phyloP scores from a whole-genome alignment of 2,329 filamentous ascomycete genomes.

The Onygenales sp. region DNA sequence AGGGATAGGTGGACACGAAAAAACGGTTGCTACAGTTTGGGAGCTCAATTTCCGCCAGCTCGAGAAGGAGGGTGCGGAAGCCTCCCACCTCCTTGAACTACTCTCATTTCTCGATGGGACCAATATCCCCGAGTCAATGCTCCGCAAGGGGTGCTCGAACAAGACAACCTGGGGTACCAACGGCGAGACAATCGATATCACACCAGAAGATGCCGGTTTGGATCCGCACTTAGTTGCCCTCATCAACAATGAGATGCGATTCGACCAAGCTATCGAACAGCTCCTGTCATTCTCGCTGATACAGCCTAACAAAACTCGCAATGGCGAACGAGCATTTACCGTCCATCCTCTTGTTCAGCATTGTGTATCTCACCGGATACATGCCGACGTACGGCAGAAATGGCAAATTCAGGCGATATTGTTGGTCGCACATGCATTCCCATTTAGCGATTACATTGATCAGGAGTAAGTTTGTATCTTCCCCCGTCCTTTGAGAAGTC shows the following conservation, averaged over 20 bases:
- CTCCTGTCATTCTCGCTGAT: slow-evolving; percentile 12
- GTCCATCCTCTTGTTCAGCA: slow-evolving; percentile 12
- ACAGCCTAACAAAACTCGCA: slow-evolving; percentile 3
- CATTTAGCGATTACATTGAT: neutral
- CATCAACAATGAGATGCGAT: slow-evolving; percentile 9
- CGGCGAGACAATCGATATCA: slow-evolving; percentile 7
- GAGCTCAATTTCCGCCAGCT: slow-evolving; percentile 11
- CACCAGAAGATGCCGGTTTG: slow-evolving; percentile 8
- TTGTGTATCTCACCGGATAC: slow-evolving; percentile 6
- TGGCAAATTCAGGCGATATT: slow-evolving; percentile 8
- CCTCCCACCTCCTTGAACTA: slow-evolving; percentile 8
- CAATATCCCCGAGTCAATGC: slow-evolving; percentile 8
- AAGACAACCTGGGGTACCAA: slow-evolving; percentile 9
- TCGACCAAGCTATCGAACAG: slow-evolving; percentile 10
- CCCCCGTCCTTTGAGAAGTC: neutral
- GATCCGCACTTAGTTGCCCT: slow-evolving; percentile 5
- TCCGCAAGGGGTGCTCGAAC: slow-evolving; percentile 6
- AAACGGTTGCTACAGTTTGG: slow-evolving; percentile 10
- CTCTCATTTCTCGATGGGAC: slow-evolving; percentile 11
- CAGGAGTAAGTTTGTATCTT: neutral
- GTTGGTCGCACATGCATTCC: slow-evolving; percentile 9
- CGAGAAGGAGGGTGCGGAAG: slow-evolving; percentile 6
- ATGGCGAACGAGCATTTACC: slow-evolving; percentile 9
- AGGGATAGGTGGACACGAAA: slow-evolving; percentile 6
- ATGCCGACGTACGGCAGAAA: neutral